Base-by-base conservation (phyloP, 805 yeast genomes). In the Yarrowia porcina region DNA sequence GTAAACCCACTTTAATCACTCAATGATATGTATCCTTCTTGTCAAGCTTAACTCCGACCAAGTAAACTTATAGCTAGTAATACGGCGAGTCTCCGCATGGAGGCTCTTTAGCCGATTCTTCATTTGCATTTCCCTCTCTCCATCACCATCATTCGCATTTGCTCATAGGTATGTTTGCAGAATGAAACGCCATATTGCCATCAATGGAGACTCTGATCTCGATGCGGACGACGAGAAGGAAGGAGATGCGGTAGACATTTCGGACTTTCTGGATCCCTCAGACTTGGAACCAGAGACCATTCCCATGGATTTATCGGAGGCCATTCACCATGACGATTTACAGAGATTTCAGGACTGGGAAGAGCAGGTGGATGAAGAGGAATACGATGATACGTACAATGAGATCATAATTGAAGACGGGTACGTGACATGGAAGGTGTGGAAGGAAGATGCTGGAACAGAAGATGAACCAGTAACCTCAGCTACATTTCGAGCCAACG, bases 211-310 rank as follows among this genome's bases (percentile, higher is more conserved):
- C 30, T 32, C 56, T n/a, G 56, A 49, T 49, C 56, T 49, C 9
- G 56, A 49, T 21, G 56, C 56, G 9, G 56, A 49, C 30, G 56
- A 49, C 30, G 56, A 49, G 56, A 49, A 49, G 20, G 56, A 49
- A 17, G 27, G 30, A 1, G 39, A 49, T 15, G 39, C 56, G 39
- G 11, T 49, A 32, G 56, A 49, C 39, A n/a, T 32, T 13, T 21
- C 56, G 5, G 56, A 49, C 39, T 49, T 49, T n/a, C 20, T 49
- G 39, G 56, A 33, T 18, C 39, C 56, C n/a, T 32, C 38, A 12
- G 56, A 49, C n/a, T n/a, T 49, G 28, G 56, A 49, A 38, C 56
- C 39, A 5, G 56, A 49, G n/a, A n/a, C 56, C 20, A 47, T 47
- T 9, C 54, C 54, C 27, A 49, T 49, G 56, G 56, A 49, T 12